Evolutionary conservation across 257 asterid genomes (phyloP), one percentile per base, ranked within the genome.

Genomic region (Lavandula angustifolia): DNA sequence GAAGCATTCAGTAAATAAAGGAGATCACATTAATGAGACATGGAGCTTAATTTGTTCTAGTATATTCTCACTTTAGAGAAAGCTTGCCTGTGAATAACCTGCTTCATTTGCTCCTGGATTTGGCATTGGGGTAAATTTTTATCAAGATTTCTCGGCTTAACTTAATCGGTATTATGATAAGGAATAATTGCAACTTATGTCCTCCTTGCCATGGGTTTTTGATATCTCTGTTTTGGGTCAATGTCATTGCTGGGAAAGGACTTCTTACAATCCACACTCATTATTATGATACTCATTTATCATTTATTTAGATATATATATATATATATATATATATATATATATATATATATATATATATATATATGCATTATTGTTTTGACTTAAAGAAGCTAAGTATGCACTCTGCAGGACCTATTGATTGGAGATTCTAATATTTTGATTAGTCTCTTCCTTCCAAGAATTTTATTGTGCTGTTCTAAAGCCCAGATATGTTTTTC

Each of bases 401-500:
- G 50, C 33, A 32, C 9, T 40, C 41, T 10, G 16, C 37, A 8
- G 9, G 22, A 11, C 40, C 13, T 38, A 7, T 31, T 64, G 17
- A 27, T 50, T 65, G 35, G 54, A 75, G 46, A 43, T 33, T 35
- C 43, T 14, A 9, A 49, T 27, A 56, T 38, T 49, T 29, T 31
- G 9, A n/a, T 66, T 17, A 7, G 9, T 57, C 29, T 4, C 46
- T 49, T 67, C 47, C 51, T 38, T 62, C 41, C 54, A 31, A 9
- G 16, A 56, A 32, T 33, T 14, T 27, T 62, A 31, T 42, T 62
- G 3, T 42, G 50, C 6, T 52, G 33, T 8, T 61, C 7, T 22
- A 44, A 37, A 33, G 49, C 72, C 72, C 73, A 64, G 12, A 41
- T 18, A 5, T 52, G 60, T 67, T 57, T 70, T 62, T 40, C 73